Conservation (phyloP, 2,329 filamentous ascomycete genomes). For the Claviceps pazoutovae region DNA sequence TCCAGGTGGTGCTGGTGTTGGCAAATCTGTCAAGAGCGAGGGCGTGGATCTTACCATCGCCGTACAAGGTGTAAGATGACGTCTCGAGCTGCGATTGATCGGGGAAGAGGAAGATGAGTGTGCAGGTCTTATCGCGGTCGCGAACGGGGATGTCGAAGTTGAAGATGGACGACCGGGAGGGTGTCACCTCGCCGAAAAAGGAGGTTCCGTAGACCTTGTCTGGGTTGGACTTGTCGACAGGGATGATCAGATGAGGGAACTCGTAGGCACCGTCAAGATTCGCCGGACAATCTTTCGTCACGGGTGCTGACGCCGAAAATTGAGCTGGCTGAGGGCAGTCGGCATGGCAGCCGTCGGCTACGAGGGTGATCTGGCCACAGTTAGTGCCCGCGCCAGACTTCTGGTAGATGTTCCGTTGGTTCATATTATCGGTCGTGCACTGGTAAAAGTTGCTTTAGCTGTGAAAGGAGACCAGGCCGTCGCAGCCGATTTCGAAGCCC, state of each 20-base stretch:
- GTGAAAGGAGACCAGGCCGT: constrained; percentile 38
- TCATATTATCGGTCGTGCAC: constrained; percentile 39
- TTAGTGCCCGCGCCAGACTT: constrained; percentile 22
- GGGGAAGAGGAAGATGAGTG: constrained; percentile 52
- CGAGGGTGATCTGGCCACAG: constrained; percentile 35
- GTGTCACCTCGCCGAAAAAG: constrained; percentile 40
- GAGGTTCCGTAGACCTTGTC: constrained; percentile 36
- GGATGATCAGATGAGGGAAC: constrained; percentile 49
- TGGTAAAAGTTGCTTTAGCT: constrained; percentile 41
- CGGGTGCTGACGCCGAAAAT: constrained; percentile 7
- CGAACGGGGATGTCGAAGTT: constrained; percentile 51
- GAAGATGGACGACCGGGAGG: constrained; percentile 44
- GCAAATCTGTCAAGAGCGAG: constrained; percentile 32
- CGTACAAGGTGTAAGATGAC: constrained; percentile 33
- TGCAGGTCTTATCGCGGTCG: constrained; percentile 44
- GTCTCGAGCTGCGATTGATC: constrained; percentile 40
- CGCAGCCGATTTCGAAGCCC: constrained; percentile 41
- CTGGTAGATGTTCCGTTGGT: constrained; percentile 42
- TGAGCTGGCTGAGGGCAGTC: constrained; percentile 1
- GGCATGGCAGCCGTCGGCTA: constrained; percentile 23
- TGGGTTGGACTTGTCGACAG: constrained; percentile 40
- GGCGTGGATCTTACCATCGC: constrained; percentile 40
- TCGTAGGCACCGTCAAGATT: constrained; percentile 32
- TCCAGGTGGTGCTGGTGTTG: constrained; percentile 33
- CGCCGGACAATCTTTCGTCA: constrained; percentile 24